Percentiles rank a stretch among this genome's conserved stretches.
These are phyloP conservation scores for Solanum aculeatissimum DNA, from an alignment of 305 asterid genomes.

Conservation along the genomic window DNA sequence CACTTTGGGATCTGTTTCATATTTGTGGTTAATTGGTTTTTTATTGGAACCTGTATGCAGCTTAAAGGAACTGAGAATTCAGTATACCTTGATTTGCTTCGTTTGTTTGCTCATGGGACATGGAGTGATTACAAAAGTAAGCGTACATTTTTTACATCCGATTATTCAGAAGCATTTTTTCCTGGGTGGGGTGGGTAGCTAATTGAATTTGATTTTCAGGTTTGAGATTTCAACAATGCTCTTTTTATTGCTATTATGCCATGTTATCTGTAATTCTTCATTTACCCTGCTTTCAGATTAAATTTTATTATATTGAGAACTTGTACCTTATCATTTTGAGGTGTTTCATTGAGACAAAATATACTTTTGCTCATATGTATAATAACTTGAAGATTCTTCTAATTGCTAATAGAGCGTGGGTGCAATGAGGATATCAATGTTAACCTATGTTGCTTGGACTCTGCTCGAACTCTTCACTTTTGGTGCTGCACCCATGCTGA, in stretches of 20 bases:
- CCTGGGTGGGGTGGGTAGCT: not conserved
- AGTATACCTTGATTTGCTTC: conserved; percentile 61
- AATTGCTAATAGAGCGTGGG: too few species aligned
- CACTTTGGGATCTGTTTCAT: not conserved
- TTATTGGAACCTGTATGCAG: conserved; percentile 27
- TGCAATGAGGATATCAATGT: not conserved
- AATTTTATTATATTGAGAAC: not conserved
- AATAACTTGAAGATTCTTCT: not conserved
- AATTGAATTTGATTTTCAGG: not conserved
- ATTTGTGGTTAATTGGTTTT: not conserved
- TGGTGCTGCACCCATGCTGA: too few species aligned
- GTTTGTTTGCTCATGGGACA: conserved; percentile 81
- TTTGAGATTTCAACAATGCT: not conserved
- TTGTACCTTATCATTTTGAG: not conserved
- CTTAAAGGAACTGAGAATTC: conserved; percentile 65
- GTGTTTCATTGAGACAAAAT: not conserved
- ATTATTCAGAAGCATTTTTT: not conserved
- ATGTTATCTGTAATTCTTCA: not conserved
- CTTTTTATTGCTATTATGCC: not conserved
- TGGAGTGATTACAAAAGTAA: conserved; percentile 93
- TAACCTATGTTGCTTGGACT: not conserved
- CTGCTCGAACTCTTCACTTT: too few species aligned
- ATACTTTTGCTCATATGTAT: not conserved
- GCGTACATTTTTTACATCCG: conserved; percentile 2
- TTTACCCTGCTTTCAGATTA: not conserved